Evolutionary conservation across 768 basidiomycete species (phyloP), one percentile per base, ranked within the genome.

Genomic region (Astraeus odoratus): DNA sequence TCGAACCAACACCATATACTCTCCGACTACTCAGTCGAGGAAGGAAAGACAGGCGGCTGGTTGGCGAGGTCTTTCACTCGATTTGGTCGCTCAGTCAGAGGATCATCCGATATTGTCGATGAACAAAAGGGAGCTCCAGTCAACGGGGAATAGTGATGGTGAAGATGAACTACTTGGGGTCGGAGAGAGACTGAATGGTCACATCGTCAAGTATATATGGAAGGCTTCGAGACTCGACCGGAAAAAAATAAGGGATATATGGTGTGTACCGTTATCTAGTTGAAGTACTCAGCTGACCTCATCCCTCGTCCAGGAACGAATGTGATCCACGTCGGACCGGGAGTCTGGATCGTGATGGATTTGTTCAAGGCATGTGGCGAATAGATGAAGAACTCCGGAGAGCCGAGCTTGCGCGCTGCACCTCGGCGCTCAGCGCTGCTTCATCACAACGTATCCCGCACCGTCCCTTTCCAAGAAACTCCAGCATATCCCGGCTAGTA

Each of bases 301-400:
- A 37, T 20, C 35, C 12, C 30, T 39, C 50, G 26, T 50, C 8
- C 8, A 89, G 87, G 87, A 70, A 67, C 42, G 86, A 86, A 55
- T 86, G 81, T 52, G 86, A 89, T 60, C 62, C 73, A 3, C 61
- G 63, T 3, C 59, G 66, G 4, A 67, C 63, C 24, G 86, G 85
- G 3, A 69, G 69, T n/a, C 68, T 91, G 9, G 75, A 79, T 51
- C 67, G 77, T 4, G 83, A 85, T 15, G 68, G 67, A 15, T 91
- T 91, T 52, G 74, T 80, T 31, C 75, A 72, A 51, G 88, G 86
- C 41, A 88, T 89, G 85, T 89, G 86, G 86, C 77, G 80, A 29
- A 85, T 91, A 23, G 87, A 91, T 63, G 85, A 87, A 61, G 86
- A 88, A 52, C 75, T 90, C 10, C 70, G 83, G n/a, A 74, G 77